Percentiles rank a stretch among this genome's conserved stretches.
phyloP scores from a whole-genome alignment of 2,329 filamentous ascomycete genomes.

The Phaeoacremonium minimum region DNA sequence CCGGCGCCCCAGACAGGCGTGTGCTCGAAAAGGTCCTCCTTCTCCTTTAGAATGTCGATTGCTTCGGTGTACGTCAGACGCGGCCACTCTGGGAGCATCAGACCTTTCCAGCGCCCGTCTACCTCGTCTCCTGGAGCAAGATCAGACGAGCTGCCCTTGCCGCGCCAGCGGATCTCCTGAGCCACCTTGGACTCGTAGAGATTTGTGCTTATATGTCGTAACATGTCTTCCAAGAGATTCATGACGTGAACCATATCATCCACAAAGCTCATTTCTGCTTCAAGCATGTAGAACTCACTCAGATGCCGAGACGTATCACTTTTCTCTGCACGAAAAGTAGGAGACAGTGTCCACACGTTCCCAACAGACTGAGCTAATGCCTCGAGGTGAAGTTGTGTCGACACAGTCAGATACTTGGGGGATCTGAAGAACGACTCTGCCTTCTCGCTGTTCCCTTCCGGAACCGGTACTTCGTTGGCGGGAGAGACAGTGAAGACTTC shows the following conservation, averaged over 20 bases:
- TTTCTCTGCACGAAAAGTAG: conserved; percentile 88
- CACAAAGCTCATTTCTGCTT: conserved; percentile 82
- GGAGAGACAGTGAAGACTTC: conserved; percentile 78
- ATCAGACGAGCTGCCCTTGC: conserved; percentile 19
- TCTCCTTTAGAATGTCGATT: conserved; percentile 61
- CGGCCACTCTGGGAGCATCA: conserved; percentile 63
- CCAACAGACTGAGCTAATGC: conserved; percentile 83
- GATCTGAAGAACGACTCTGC: conserved; percentile 69
- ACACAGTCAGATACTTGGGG: conserved; percentile 94
- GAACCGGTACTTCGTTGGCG: conserved; percentile 20
- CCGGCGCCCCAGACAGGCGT: conserved; percentile 67
- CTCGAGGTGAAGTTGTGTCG: conserved; percentile 90
- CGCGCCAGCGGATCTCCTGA: conserved; percentile 33
- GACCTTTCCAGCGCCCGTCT: conserved; percentile 65
- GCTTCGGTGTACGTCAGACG: conserved; percentile 80
- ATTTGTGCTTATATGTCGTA: conserved; percentile 47
- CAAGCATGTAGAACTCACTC: conserved; percentile 98
- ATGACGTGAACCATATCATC: conserved; percentile 68
- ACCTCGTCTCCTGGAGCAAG: conserved; percentile 47
- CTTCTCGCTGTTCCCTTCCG: conserved; percentile 25
- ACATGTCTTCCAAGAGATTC: conserved; percentile 73
- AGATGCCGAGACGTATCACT: conserved; percentile 92
- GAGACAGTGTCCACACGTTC: conserved; percentile 90
- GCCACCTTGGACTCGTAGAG: conserved; percentile 36
- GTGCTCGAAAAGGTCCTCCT: conserved; percentile 61